phyloP scores from a whole-genome alignment of 2,329 filamentous ascomycete species.

The Grosmannia huntii region DNA sequence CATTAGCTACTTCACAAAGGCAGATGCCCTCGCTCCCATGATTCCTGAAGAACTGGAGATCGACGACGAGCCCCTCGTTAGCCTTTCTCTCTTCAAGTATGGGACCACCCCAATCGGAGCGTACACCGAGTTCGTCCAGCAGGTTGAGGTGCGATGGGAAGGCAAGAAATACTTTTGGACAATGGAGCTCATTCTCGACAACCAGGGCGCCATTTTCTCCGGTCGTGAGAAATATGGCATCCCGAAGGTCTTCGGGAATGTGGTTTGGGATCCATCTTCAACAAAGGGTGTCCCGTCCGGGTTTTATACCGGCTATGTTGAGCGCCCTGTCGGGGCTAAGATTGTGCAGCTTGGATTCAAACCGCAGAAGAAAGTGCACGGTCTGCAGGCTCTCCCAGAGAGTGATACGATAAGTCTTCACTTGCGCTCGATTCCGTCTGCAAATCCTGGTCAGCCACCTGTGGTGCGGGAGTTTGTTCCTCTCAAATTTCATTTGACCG shows the following conservation, averaged over 20 bases:
- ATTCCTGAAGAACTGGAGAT: slow-evolving; percentile 1
- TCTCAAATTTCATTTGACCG: not conserved
- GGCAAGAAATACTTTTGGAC: not conserved
- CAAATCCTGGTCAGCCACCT: not conserved
- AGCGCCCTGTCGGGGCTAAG: not conserved
- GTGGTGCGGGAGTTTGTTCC: not conserved
- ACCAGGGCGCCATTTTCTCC: not conserved
- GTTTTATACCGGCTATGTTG: not conserved
- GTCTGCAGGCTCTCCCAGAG: not conserved
- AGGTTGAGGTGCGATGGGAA: not conserved
- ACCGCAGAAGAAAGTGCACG: not conserved
- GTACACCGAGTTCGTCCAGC: slow-evolving; percentile 2
- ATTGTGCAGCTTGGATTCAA: slow-evolving; percentile 1
- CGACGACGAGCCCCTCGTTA: slow-evolving; percentile 2
- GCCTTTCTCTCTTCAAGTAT: not conserved
- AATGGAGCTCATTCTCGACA: slow-evolving; percentile 1
- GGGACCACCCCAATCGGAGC: not conserved
- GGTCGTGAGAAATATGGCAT: slow-evolving; percentile 1
- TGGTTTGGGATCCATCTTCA: too few species aligned
- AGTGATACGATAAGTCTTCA: not conserved
- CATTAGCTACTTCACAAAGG: too few species aligned
- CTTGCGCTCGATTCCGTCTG: slow-evolving; percentile 1
- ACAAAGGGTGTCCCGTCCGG: not conserved
- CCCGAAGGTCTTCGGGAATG: not conserved
- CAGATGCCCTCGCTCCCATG: not conserved